Evolutionary conservation across 257 asterid genomes (phyloP).

Genomic region (Solanum acaule): DNA sequence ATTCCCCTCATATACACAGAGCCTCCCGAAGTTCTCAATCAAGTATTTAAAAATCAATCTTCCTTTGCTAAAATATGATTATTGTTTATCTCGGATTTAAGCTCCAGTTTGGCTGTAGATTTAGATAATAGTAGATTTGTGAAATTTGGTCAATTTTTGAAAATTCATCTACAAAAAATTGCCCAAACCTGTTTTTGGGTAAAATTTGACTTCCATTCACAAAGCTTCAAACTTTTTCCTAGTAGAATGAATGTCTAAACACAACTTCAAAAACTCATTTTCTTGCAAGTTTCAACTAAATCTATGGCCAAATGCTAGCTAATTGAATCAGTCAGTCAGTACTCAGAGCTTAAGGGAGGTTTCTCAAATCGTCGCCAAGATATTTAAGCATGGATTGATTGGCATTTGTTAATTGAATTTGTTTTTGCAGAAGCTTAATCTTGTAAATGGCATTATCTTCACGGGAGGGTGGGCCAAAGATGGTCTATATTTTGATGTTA

Average conservation of each 20-base stretch:
- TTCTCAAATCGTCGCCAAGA: neutral
- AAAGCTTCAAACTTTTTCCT: neutral
- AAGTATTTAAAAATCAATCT: conserved; percentile 11
- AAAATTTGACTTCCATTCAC: neutral
- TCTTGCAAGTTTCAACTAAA: neutral
- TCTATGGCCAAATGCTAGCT: neutral
- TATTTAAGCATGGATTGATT: neutral
- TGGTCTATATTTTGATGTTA: conserved; percentile 63
- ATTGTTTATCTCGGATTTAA: neutral
- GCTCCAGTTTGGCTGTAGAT: neutral
- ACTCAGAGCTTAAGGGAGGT: neutral
- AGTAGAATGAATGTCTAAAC: neutral
- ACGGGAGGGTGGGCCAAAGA: conserved; percentile 86
- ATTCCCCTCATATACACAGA: conserved; percentile 78
- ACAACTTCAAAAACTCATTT: neutral
- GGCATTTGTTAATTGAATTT: neutral
- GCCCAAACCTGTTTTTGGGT: too few species aligned
- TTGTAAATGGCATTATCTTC: conserved; percentile 85
- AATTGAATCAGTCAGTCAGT: neutral
- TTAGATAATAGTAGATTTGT: neutral
- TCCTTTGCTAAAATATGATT: neutral
- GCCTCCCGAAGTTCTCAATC: conserved; percentile 40
- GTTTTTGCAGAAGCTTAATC: conserved; percentile 71
- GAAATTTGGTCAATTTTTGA: too few species aligned
- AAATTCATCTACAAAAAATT: too few species aligned